phyloP scores from a whole-genome alignment of 305 asterid species.

The Fraxinus floribunda region DNA sequence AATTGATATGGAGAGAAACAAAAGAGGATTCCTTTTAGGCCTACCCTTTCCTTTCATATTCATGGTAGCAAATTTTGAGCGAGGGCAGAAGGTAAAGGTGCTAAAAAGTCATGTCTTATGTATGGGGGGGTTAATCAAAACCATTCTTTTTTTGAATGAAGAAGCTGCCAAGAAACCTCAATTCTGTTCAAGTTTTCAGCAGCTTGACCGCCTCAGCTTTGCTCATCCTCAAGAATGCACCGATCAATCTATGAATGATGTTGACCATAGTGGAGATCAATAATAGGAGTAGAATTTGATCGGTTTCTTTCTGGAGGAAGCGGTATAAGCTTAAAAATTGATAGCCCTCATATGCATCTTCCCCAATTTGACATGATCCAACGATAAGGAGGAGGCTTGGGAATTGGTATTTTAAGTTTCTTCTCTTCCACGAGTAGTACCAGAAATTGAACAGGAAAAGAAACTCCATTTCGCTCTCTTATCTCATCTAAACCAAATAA shows the following conservation, averaged over 20 bases:
- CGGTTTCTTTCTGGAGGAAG: not conserved
- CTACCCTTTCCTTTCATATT: not conserved
- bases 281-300: not conserved
- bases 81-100: not conserved
- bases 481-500: not conserved
- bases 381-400: not conserved
- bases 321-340: not conserved
- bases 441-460: not conserved
- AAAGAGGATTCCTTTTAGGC: not conserved
- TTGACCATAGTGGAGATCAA: not conserved
- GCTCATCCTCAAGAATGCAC: not conserved
- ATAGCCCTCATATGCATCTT: not conserved
- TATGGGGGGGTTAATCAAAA: not conserved
- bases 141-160: not conserved
- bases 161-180: not conserved
- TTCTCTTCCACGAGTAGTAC: not conserved
- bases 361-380: not conserved
- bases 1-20: not conserved
- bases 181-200: not conserved
- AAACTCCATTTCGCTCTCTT: not conserved
- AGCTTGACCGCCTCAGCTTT: not conserved
- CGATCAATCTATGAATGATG: not conserved
- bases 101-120: not conserved
- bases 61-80: not conserved
- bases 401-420: not conserved